phyloP scores from a whole-genome alignment of 306 rosid genomes.

The Castanopsis chinensis region DNA sequence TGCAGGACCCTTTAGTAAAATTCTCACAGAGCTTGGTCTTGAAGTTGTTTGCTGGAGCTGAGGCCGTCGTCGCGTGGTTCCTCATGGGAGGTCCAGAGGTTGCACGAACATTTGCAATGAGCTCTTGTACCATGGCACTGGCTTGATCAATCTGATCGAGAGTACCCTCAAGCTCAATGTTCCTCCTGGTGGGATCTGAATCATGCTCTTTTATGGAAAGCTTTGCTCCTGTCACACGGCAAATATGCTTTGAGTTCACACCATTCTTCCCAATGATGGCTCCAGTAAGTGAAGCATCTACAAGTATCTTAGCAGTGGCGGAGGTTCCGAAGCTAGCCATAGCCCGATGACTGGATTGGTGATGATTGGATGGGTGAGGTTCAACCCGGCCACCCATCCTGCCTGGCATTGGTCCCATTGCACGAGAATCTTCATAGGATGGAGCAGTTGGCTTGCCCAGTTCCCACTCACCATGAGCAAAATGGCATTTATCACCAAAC shows the following conservation, averaged over 20 bases:
- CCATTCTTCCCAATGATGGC: slow-evolving; percentile 86
- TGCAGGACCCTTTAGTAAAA: slow-evolving; percentile 68
- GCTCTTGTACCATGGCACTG: slow-evolving; percentile 82
- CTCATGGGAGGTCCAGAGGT: slow-evolving; percentile 47
- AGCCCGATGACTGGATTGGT: slow-evolving; percentile 43
- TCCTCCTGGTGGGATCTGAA: slow-evolving; percentile 59
- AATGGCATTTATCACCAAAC: slow-evolving; percentile 83
- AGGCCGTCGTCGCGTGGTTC: slow-evolving; percentile 26
- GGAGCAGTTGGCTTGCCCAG: slow-evolving; percentile 70
- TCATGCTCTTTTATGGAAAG: slow-evolving; percentile 81
- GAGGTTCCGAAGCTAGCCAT: slow-evolving; percentile 77
- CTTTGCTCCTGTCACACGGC: slow-evolving; percentile 77
- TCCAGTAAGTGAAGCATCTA: slow-evolving; percentile 79
- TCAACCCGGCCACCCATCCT: slow-evolving; percentile 54
- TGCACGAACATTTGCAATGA: slow-evolving; percentile 57
- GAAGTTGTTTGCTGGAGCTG: slow-evolving; percentile 43
- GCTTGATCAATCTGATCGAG: slow-evolving; percentile 78
- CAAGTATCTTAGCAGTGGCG: slow-evolving; percentile 77
- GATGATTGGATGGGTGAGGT: slow-evolving; percentile 43
- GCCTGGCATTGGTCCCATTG: slow-evolving; percentile 44
- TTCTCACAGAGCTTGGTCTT: slow-evolving; percentile 82
- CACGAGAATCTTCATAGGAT: slow-evolving; percentile 59
- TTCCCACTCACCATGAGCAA: slow-evolving; percentile 81
- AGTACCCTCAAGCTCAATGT: slow-evolving; percentile 87
- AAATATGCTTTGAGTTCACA: slow-evolving; percentile 72